Conservation (phyloP, 192 early-diverging fungal species). For the Coemansia aciculifera region DNA sequence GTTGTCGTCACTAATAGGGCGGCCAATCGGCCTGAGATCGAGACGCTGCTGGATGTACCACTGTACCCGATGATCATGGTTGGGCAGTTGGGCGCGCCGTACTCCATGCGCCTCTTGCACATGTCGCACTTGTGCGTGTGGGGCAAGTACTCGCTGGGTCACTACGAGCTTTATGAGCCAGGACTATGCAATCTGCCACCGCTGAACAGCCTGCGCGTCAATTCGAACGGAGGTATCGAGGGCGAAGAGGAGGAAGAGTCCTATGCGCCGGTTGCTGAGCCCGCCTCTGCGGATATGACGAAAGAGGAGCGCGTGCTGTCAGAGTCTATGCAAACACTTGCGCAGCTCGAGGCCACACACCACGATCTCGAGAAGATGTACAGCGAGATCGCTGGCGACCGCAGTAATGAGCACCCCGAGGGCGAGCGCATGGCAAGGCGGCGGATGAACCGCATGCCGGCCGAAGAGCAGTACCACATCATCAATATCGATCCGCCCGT, state of each 20-base stretch:
- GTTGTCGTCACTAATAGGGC: slow-evolving; percentile 37
- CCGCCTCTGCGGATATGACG: neutral
- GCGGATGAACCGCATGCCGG: slow-evolving; percentile 25
- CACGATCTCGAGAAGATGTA: slow-evolving; percentile 45
- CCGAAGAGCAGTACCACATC: slow-evolving; percentile 45
- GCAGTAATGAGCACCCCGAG: slow-evolving; percentile 15
- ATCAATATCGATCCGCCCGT: slow-evolving; percentile 47
- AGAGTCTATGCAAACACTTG: slow-evolving; percentile 27
- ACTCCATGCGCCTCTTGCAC: slow-evolving; percentile 53
- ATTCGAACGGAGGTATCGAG: neutral
- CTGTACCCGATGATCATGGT: slow-evolving; percentile 47
- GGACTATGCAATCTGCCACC: slow-evolving; percentile 45
- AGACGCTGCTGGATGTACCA: slow-evolving; percentile 47
- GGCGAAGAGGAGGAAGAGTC: neutral
- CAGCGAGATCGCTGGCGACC: slow-evolving; percentile 33
- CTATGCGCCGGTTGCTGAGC: neutral
- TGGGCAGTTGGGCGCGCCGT: slow-evolving; percentile 47
- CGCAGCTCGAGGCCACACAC: slow-evolving; percentile 36
- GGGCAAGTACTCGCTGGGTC: slow-evolving; percentile 47
- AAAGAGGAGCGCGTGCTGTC: neutral
- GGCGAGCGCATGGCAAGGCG: slow-evolving; percentile 27
- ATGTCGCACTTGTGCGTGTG: slow-evolving; percentile 55
- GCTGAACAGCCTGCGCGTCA: slow-evolving; percentile 31
- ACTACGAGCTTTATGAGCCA: slow-evolving; percentile 54
- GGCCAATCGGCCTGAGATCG: slow-evolving; percentile 2